phyloP scores from a whole-genome alignment of 2,329 filamentous ascomycete genomes.

The Aspergillus sclerotialis region DNA sequence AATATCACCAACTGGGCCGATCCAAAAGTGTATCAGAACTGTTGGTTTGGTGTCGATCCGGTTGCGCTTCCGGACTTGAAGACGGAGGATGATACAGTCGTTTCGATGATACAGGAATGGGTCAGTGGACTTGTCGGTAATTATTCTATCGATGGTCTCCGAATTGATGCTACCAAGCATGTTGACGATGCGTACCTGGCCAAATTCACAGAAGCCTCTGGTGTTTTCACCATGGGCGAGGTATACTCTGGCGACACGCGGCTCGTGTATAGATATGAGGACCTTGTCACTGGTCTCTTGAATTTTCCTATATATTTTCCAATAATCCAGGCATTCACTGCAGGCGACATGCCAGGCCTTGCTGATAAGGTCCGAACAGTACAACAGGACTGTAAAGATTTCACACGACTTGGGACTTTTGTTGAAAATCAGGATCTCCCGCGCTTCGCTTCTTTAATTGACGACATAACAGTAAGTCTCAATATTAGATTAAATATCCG shows the following conservation, averaged over 20 bases:
- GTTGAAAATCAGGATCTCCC: constrained; percentile 55
- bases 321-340: constrained; percentile 25
- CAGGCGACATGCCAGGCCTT: constrained; percentile 22
- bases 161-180: constrained; percentile 45
- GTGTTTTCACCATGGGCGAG: constrained; percentile 42
- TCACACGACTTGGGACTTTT: constrained; percentile 45
- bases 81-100: constrained; percentile 36
- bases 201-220: constrained; percentile 25
- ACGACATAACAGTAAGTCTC: constrained; percentile 40
- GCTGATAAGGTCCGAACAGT: constrained; percentile 16
- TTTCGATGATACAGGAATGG: constrained; percentile 34
- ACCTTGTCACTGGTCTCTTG: constrained; percentile 36
- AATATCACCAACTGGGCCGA: constrained; percentile 10
- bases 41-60: constrained; percentile 35
- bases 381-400: constrained; percentile 30
- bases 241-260: constrained; percentile 29
- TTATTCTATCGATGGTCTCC: constrained; percentile 44
- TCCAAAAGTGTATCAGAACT: constrained; percentile 22
- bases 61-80: constrained; percentile 43
- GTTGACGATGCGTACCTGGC: constrained; percentile 36
- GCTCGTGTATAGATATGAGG: constrained; percentile 36
- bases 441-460: constrained; percentile 46
- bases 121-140: constrained; percentile 32
- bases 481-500: neutral
- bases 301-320: constrained; percentile 38